Evolutionary conservation across 2,329 filamentous ascomycete species (phyloP).

Genomic region (Hypomyces perniciosus): DNA sequence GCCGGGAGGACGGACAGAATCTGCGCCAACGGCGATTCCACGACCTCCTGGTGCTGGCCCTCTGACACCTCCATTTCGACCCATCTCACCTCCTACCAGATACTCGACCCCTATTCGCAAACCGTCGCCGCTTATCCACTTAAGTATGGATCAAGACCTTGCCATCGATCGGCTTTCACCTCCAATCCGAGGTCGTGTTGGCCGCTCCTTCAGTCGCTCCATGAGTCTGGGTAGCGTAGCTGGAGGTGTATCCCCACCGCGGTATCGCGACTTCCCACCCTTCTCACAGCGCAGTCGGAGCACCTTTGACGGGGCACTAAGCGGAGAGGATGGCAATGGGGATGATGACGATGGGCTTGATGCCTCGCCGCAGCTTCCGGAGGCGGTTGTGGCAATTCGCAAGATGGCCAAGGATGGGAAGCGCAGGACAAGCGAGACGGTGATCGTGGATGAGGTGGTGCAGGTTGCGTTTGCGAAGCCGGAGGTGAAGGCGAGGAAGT

Average conservation of each 20-base stretch:
- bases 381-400: constrained; percentile 27
- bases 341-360: constrained; percentile 24
- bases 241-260: constrained; percentile 18
- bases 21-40: constrained; percentile 18
- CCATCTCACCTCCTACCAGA: constrained; percentile 23
- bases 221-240: constrained; percentile 28
- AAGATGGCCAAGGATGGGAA: constrained; percentile 18
- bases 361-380: constrained; percentile 26
- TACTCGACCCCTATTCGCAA: constrained; percentile 25
- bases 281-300: constrained; percentile 32
- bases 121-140: constrained; percentile 28
- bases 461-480: constrained; percentile 28
- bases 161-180: constrained; percentile 34
- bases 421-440: constrained; percentile 21
- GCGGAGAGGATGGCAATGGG: constrained; percentile 12
- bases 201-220: constrained; percentile 29
- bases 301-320: constrained; percentile 15
- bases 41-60: constrained; percentile 11
- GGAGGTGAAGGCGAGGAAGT: constrained; percentile 36
- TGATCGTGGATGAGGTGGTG: constrained; percentile 24
- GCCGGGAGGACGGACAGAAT: constrained; percentile 19
- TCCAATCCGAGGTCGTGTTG: constrained; percentile 24
- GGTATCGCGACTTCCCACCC: constrained; percentile 30
- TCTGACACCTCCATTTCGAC: constrained; percentile 21
- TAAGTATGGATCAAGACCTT: constrained; percentile 33